Conservation (phyloP, 768 basidiomycete genomes). For the Gelatoporia subvermispora region DNA sequence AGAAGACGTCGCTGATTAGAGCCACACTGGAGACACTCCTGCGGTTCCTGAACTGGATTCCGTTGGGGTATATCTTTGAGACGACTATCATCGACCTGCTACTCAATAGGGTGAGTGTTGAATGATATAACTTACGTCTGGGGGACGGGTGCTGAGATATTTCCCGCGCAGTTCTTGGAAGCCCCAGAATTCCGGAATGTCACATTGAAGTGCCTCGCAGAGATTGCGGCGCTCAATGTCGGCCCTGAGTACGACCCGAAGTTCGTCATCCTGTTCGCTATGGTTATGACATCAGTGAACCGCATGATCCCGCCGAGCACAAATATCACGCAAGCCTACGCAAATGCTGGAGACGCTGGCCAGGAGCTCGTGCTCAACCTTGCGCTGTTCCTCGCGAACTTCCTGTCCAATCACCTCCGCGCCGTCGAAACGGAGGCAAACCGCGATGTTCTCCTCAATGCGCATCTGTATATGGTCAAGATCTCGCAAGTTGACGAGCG, state of each 20-base stretch:
- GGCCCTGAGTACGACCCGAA: conserved; percentile 97
- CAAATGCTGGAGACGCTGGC: conserved; percentile 83
- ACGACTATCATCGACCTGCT: conserved; percentile 95
- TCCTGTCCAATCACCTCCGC: conserved; percentile 87
- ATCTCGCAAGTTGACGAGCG: conserved; percentile 97
- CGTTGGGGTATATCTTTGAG: conserved; percentile 97
- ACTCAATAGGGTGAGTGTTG: conserved; percentile 75
- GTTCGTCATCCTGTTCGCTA: conserved; percentile 95
- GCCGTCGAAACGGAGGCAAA: conserved; percentile 90
- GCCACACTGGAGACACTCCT: conserved; percentile 92
- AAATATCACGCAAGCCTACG: conserved; percentile 90
- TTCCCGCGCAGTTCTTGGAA: conserved; percentile 78
- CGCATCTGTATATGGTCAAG: conserved; percentile 97
- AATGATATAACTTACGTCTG: conserved; percentile 9
- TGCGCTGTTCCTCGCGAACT: conserved; percentile 95
- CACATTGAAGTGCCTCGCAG: conserved; percentile 92
- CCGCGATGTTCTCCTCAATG: conserved; percentile 91
- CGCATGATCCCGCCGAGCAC: conserved; percentile 95
- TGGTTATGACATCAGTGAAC: conserved; percentile 97
- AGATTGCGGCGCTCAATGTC: conserved; percentile 92
- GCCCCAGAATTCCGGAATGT: conserved; percentile 96
- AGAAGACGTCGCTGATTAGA: conserved; percentile 90
- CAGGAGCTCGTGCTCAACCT: conserved; percentile 98
- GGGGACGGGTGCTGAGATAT: conserved; percentile 6
- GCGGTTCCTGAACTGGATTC: conserved; percentile 98